These are phyloP conservation scores for Boletellus sp. DNA, from an alignment of 768 basidiomycete genomes.

Conservation along the genomic window DNA sequence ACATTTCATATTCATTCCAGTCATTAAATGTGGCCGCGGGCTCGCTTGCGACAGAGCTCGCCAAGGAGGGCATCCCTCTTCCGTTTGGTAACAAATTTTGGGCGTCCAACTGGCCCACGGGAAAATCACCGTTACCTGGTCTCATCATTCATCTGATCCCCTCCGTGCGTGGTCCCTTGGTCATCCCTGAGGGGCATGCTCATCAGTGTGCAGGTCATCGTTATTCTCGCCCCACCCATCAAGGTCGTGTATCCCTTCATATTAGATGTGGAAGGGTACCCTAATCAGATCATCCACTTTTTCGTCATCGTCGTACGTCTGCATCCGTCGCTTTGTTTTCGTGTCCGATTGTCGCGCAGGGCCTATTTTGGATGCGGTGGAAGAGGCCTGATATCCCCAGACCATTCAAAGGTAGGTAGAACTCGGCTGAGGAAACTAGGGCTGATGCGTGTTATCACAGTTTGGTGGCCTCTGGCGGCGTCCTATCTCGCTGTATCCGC, in stretches of 20 bases:
- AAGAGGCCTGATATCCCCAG: slow-evolving; percentile 43
- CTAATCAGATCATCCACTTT: slow-evolving; percentile 52
- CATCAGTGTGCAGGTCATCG: slow-evolving; percentile 37
- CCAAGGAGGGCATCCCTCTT: slow-evolving; percentile 60
- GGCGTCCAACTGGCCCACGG: slow-evolving; percentile 62
- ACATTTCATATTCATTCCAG: not conserved
- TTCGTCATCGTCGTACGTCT: slow-evolving; percentile 51
- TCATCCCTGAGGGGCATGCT: too few relatives aligned
- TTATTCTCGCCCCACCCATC: slow-evolving; percentile 53
- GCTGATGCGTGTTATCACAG: slow-evolving; percentile 21
- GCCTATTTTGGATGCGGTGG: slow-evolving; percentile 56
- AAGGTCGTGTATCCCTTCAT: slow-evolving; percentile 58
- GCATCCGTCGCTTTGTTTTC: not conserved
- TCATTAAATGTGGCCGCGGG: too few relatives aligned
- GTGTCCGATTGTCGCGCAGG: slow-evolving; percentile 28
- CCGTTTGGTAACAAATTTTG: slow-evolving; percentile 57
- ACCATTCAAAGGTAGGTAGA: slow-evolving; percentile 48
- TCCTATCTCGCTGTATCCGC: slow-evolving; percentile 51
- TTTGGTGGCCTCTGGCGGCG: slow-evolving; percentile 53
- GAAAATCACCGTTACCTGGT: slow-evolving; percentile 53
- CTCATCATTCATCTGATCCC: slow-evolving; percentile 54
- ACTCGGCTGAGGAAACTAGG: too few relatives aligned
- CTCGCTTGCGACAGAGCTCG: slow-evolving; percentile 40
- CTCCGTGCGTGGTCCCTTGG: slow-evolving; percentile 32
- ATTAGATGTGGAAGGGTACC: slow-evolving; percentile 49